These are phyloP conservation scores for Spiraea crenata DNA, from an alignment of 331 rosid species.

Conservation along the genomic window DNA sequence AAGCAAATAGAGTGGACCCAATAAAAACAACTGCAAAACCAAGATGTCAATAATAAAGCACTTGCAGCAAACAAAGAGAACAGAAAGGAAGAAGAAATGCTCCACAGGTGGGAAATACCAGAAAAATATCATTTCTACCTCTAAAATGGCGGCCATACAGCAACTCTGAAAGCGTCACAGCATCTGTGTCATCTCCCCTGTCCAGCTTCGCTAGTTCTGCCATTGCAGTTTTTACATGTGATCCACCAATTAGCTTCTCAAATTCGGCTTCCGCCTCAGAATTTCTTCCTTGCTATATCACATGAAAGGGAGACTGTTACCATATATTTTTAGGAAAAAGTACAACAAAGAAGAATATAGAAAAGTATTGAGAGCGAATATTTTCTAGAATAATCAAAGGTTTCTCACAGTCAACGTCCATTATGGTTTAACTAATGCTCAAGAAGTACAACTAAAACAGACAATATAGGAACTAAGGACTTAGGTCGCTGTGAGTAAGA, in stretches of 20 bases:
- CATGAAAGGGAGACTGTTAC: slow-evolving; percentile 22
- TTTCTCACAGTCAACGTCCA: neutral
- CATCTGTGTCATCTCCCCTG: slow-evolving; percentile 72
- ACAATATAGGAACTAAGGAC: neutral
- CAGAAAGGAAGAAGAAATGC: slow-evolving; percentile 19
- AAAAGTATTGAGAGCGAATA: no score
- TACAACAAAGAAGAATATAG: neutral
- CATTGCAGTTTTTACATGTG: slow-evolving; percentile 81
- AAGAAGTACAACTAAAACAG: neutral
- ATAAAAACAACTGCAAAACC: slow-evolving; percentile 99
- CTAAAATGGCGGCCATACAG: slow-evolving; percentile 74
- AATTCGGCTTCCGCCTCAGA: slow-evolving; percentile 85
- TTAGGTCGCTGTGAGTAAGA: neutral
- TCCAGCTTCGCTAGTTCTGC: slow-evolving; percentile 68
- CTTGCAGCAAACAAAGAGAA: slow-evolving; percentile 27
- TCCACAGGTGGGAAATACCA: slow-evolving; percentile 1
- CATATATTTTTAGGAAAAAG: neutral
- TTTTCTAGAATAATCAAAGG: neutral
- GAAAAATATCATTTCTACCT: slow-evolving; percentile 43
- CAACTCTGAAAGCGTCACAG: slow-evolving; percentile 72
- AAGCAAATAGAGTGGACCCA: slow-evolving; percentile 99
- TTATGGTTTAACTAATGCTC: neutral
- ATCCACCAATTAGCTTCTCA: slow-evolving; percentile 81
- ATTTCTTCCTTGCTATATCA: slow-evolving; percentile 81
- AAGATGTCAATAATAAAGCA: slow-evolving; percentile 59